A percentile compares a stretch with the other conserved stretches of the same genome.
Evolutionary conservation across 257 asterid species (phyloP).

Genomic region (Gardenia jasminoides): DNA sequence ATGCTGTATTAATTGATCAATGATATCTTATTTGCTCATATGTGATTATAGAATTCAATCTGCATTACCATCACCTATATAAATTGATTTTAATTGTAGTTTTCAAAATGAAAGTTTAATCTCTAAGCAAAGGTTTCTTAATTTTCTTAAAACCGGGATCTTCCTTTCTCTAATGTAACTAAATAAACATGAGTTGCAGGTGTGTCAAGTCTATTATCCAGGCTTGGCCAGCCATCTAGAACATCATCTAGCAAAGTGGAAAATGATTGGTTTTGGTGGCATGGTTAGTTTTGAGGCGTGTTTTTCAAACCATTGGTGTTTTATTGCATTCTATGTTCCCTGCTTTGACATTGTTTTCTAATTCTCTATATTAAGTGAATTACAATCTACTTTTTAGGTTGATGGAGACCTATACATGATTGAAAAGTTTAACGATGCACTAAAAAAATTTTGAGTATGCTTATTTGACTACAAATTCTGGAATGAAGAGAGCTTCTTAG

Average conservation of each 20-base stretch:
- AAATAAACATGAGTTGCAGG: constrained; percentile 41
- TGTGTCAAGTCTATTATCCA: constrained; percentile 77
- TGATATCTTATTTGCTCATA: not conserved
- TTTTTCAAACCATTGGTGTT: constrained; percentile 11
- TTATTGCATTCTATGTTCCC: not conserved
- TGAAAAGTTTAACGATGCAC: constrained; percentile 72
- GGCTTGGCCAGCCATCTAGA: constrained; percentile 93
- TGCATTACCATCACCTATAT: too few species aligned
- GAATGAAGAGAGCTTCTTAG: too few species aligned
- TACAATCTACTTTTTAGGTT: constrained; percentile 39
- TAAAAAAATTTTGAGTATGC: too few species aligned
- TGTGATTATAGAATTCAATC: not conserved
- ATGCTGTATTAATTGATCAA: not conserved
- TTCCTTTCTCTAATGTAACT: not conserved
- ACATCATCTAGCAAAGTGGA: constrained; percentile 71
- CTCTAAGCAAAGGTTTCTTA: not conserved
- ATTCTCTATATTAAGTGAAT: constrained; percentile 15
- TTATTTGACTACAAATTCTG: too few species aligned
- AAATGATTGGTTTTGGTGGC: constrained; percentile 94
- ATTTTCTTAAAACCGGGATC: not conserved
- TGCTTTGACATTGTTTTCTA: not conserved
- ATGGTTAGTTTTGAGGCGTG: constrained; percentile 95
- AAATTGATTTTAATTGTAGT: not conserved
- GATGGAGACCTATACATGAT: constrained; percentile 73
- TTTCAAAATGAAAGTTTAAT: not conserved